Base-by-base conservation (phyloP, 1,284 basidiomycete genomes). In the Somion occarium region DNA sequence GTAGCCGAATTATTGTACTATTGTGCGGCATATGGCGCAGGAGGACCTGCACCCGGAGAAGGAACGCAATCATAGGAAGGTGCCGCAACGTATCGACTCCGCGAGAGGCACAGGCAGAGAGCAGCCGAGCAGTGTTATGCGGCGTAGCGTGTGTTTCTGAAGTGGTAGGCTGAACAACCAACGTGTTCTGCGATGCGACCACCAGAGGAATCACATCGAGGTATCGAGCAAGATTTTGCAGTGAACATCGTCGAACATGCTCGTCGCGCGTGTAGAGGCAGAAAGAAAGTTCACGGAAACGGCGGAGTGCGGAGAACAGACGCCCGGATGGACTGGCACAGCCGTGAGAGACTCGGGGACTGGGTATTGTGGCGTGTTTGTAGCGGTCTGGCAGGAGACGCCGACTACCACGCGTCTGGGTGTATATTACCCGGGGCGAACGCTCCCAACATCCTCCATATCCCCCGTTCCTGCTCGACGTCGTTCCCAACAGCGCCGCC, bases 361-460 rank as follows among this genome's bases (percentile, higher is more conserved):
- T n/a, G 30, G 30, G 30, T 34, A 15, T 34, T 34, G 30, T 34
- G 30, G 30, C 15, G 30, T 34, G 30, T 34, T 34, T 34, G 30
- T 7, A 7, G 30, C 30, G n/a, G n/a, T n/a, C n/a, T n/a, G n/a
- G n/a, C n/a, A n/a, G n/a, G n/a, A n/a, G n/a, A n/a, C n/a, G n/a
- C n/a, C n/a, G n/a, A 7, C 30, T 34, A 34, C n/a, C 44, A 27
- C 18, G 44, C 12, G 38, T 22, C 7, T 42, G 7, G n/a, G 5
- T 38, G 44, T 60, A 60, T 60, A 58, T 56, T 60, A 60, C 49
- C 53, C 53, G 51, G 45, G 27, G 51, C 46, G 38, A n/a, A 11
- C 38, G 52, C 50, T 46, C 38, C 42, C 12, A 26, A 23, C 49
- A 25, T 42, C 15, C 44, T 26, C 50, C 48, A 30, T 51, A 38